Percentiles rank a stretch among this genome's conserved stretches.
Evolutionary conservation across 768 basidiomycete genomes (phyloP).

Genomic region (Xerocomellus amylosporus): DNA sequence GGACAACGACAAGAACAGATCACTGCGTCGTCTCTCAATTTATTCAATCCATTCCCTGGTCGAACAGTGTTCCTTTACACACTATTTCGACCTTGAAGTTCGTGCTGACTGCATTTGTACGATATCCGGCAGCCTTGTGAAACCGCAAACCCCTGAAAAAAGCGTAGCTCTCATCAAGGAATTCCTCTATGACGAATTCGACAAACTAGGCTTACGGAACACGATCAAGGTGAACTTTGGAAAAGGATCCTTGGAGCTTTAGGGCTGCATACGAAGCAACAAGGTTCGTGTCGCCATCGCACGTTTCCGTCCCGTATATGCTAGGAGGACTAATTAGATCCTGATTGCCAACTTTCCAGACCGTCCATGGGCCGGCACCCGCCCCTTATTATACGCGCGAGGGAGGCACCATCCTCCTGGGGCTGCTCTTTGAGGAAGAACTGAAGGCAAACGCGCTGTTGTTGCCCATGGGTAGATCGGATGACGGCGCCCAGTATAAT

Average conservation of each 20-base stretch:
- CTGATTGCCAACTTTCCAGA: neutral
- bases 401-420: slow-evolving; percentile 87
- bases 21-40: too few relatives aligned
- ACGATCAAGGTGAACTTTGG: slow-evolving; percentile 59
- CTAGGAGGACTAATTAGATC: neutral
- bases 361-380: slow-evolving; percentile 29
- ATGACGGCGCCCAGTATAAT: slow-evolving; percentile 81
- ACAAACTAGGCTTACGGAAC: slow-evolving; percentile 78
- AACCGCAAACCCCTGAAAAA: slow-evolving; percentile 72
- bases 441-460: slow-evolving; percentile 78
- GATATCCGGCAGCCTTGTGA: slow-evolving; percentile 52
- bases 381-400: slow-evolving; percentile 60
- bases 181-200: slow-evolving; percentile 73
- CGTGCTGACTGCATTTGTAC: neutral
- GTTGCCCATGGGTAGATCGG: slow-evolving; percentile 85
- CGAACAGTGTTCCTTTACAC: neutral
- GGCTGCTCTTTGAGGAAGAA: slow-evolving; percentile 80
- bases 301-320: neutral
- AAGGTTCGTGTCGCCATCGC: slow-evolving; percentile 38
- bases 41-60: neutral
- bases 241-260: slow-evolving; percentile 83
- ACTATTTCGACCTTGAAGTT: neutral
- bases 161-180: slow-evolving; percentile 62
- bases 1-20: too few relatives aligned
- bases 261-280: slow-evolving; percentile 79